Evolutionary conservation across 2,329 filamentous ascomycete species (phyloP).

Genomic region (Penicillium sp.): DNA sequence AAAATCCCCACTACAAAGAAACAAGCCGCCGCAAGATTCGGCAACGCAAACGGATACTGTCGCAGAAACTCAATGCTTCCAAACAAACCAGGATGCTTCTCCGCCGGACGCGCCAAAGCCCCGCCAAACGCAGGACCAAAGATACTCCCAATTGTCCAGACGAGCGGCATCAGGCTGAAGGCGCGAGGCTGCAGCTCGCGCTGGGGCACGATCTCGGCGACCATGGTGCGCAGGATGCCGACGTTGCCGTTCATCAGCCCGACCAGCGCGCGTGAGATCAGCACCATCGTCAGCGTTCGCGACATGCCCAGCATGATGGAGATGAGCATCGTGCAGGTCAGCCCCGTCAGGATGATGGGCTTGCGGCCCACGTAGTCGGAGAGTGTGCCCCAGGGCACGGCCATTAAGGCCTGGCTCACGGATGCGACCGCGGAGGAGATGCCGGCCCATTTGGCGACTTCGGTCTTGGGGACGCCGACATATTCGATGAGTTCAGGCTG

Average conservation of each 20-base stretch:
- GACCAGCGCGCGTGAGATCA: constrained; percentile 73
- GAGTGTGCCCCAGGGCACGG: constrained; percentile 72
- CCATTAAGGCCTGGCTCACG: constrained; percentile 69
- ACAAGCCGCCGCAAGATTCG: constrained; percentile 74
- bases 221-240: constrained; percentile 89
- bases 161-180: constrained; percentile 90
- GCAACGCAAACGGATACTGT: constrained; percentile 77
- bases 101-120: constrained; percentile 76
- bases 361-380: constrained; percentile 83
- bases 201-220: constrained; percentile 88
- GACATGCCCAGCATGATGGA: constrained; percentile 85
- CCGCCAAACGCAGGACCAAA: constrained; percentile 88
- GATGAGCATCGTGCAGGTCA: constrained; percentile 77
- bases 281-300: constrained; percentile 74
- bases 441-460: constrained; percentile 80
- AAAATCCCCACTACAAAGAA: constrained; percentile 78
- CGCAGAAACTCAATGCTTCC: constrained; percentile 68
- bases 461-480: constrained; percentile 67
- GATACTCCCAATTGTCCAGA: constrained; percentile 84
- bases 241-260: constrained; percentile 89
- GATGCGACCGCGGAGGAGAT: constrained; percentile 73
- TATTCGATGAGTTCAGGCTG: constrained; percentile 79
- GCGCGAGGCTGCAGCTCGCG: constrained; percentile 83
- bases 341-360: constrained; percentile 72
- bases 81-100: constrained; percentile 72